Evolutionary conservation across 2,329 filamentous ascomycete genomes (phyloP).

Genomic region (Ophiostoma ips): DNA sequence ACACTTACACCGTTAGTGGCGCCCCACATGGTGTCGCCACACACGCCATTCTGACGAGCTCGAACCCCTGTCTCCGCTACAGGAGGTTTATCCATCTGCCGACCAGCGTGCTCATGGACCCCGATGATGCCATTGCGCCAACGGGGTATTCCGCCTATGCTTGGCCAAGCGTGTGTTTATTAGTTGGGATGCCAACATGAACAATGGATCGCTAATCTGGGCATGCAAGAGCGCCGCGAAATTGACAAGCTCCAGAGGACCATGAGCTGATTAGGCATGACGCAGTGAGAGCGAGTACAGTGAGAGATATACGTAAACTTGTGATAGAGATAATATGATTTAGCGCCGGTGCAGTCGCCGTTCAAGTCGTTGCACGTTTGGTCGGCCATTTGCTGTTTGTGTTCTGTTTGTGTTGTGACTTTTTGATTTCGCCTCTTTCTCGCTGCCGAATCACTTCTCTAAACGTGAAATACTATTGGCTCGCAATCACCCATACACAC

Average conservation of each 20-base stretch:
- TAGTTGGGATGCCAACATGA: neutral
- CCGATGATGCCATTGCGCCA: neutral
- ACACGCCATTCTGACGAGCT: constrained; percentile 1
- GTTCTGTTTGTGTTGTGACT: neutral
- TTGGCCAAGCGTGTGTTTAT: neutral
- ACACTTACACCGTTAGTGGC: neutral
- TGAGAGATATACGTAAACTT: neutral
- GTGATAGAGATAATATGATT: neutral
- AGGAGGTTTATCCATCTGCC: neutral
- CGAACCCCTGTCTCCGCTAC: neutral
- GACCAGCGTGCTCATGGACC: neutral
- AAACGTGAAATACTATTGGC: neutral
- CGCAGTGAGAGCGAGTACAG: too few species aligned
- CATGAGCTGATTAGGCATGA: neutral
- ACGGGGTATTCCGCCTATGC: neutral
- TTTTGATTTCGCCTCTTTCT: neutral
- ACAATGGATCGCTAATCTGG: neutral
- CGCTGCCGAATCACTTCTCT: neutral
- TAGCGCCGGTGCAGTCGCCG: neutral
- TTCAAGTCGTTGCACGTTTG: neutral
- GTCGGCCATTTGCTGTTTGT: too few species aligned
- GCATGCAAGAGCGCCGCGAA: neutral
- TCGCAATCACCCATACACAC: neutral
- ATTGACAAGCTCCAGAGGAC: neutral
- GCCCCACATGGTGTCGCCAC: neutral